Evolutionary conservation across 345 rosid species (phyloP).

Genomic region (Diplotaxis tenuifolia): DNA sequence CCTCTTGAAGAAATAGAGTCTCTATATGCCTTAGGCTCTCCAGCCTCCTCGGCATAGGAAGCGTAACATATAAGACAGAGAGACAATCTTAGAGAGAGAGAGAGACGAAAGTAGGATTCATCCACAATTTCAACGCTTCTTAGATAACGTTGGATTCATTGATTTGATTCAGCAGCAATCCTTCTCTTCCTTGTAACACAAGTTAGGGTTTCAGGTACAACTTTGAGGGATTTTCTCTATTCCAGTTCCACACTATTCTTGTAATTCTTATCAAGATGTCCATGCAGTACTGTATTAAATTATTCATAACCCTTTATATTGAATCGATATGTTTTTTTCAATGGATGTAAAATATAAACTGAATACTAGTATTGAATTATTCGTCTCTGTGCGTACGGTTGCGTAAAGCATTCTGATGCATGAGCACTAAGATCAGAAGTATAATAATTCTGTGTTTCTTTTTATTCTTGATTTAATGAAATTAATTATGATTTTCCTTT

Average conservation of each 20-base stretch:
- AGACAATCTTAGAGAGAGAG: background rate
- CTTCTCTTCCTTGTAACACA: background rate
- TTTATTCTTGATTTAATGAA: background rate
- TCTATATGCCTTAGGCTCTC: slow-evolving; percentile 26
- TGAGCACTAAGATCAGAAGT: background rate
- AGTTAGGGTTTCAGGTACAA: background rate
- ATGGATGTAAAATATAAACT: too few relatives aligned
- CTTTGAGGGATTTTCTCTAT: background rate
- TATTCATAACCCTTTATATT: background rate
- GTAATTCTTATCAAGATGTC: background rate
- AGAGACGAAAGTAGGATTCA: background rate
- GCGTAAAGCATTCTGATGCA: background rate
- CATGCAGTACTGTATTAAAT: background rate
- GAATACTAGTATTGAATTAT: too few relatives aligned
- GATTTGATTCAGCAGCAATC: background rate
- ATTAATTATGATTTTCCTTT: background rate
- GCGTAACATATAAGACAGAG: background rate
- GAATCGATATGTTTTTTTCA: background rate
- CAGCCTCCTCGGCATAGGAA: slow-evolving; percentile 8
- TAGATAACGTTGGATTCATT: background rate
- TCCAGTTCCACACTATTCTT: background rate
- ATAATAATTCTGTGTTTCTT: background rate
- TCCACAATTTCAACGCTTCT: background rate
- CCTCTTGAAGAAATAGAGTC: background rate
- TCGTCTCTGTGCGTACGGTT: too few relatives aligned